These are phyloP conservation scores for Cladophialophora yegresii DNA, from an alignment of 2,329 filamentous ascomycete genomes.

Conservation along the genomic window DNA sequence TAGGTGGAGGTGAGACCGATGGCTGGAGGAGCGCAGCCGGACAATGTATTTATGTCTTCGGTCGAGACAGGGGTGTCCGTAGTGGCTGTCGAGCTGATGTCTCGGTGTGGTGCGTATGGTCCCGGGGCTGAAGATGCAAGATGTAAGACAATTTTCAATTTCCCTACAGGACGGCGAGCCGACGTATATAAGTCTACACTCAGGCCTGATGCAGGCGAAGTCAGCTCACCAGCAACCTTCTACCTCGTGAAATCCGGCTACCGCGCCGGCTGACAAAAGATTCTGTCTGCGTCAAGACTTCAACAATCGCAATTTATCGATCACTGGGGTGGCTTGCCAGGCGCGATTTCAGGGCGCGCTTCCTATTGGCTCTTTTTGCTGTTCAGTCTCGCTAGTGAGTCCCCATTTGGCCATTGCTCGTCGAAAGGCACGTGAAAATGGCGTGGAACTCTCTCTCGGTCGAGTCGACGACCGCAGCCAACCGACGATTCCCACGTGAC, in stretches of 20 bases:
- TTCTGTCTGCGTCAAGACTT: background rate
- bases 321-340: conserved; percentile 1
- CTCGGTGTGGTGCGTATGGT: background rate
- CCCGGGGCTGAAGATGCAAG: conserved; percentile 1
- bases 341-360: conserved; percentile 2
- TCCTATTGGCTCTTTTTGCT: background rate
- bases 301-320: background rate
- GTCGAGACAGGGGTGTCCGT: conserved; percentile 8
- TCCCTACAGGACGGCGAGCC: background rate
- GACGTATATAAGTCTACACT: conserved; percentile 9
- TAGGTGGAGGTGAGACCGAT: background rate
- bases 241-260: background rate
- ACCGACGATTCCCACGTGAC: background rate
- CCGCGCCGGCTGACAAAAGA: conserved; percentile 1
- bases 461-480: background rate
- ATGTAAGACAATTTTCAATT: conserved; percentile 7
- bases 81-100: background rate
- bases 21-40: conserved; percentile 10
- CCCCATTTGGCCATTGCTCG: background rate
- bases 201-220: background rate
- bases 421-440: background rate
- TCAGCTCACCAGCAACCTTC: background rate
- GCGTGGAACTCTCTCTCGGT: background rate
- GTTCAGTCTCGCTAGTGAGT: background rate
- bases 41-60: conserved; percentile 1